Percentiles rank a stretch among this genome's conserved stretches.
Evolutionary conservation across 352 stramenopile genomes (phyloP).

Genomic region (Saprolegnia diclina): DNA sequence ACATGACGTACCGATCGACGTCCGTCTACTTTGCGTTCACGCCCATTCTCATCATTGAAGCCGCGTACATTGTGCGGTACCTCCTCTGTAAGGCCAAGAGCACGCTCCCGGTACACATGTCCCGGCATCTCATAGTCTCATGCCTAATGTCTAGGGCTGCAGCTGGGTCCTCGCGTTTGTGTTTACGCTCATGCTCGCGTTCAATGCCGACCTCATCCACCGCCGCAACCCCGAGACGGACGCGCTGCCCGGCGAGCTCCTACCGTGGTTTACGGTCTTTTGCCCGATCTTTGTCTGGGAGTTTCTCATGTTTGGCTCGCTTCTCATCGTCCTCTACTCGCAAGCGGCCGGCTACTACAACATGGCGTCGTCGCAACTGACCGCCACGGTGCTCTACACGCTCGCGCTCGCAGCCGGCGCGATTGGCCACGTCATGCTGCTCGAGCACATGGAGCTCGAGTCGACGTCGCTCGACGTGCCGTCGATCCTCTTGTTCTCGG

Average conservation of each 20-base stretch:
- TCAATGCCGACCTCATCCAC: slow-evolving; percentile 54
- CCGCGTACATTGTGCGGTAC: slow-evolving; percentile 73
- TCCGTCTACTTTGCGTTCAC: slow-evolving; percentile 76
- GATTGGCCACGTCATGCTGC: slow-evolving; percentile 68
- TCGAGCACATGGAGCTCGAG: slow-evolving; percentile 66
- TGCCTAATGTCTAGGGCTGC: slow-evolving; percentile 39
- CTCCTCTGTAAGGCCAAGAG: slow-evolving; percentile 72
- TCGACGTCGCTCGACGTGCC: slow-evolving; percentile 69
- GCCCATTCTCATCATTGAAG: slow-evolving; percentile 73
- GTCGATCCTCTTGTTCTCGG: slow-evolving; percentile 68
- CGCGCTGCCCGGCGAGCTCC: slow-evolving; percentile 30
- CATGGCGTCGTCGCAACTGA: slow-evolving; percentile 65
- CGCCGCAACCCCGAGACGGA: slow-evolving; percentile 25
- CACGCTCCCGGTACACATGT: slow-evolving; percentile 55
- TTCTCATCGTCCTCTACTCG: slow-evolving; percentile 68
- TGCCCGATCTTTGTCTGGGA: slow-evolving; percentile 63
- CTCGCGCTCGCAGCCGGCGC: slow-evolving; percentile 53
- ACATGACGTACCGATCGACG: slow-evolving; percentile 34
- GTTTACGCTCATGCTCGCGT: slow-evolving; percentile 72
- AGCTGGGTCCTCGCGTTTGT: slow-evolving; percentile 76
- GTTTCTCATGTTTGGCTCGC: slow-evolving; percentile 43
- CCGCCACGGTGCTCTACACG: slow-evolving; percentile 63
- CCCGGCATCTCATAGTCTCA: background rate
- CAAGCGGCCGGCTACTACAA: slow-evolving; percentile 75
- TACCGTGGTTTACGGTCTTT: slow-evolving; percentile 70